Evolutionary conservation across 306 rosid species (phyloP).

Genomic region (Astragalus glycyphyllos): DNA sequence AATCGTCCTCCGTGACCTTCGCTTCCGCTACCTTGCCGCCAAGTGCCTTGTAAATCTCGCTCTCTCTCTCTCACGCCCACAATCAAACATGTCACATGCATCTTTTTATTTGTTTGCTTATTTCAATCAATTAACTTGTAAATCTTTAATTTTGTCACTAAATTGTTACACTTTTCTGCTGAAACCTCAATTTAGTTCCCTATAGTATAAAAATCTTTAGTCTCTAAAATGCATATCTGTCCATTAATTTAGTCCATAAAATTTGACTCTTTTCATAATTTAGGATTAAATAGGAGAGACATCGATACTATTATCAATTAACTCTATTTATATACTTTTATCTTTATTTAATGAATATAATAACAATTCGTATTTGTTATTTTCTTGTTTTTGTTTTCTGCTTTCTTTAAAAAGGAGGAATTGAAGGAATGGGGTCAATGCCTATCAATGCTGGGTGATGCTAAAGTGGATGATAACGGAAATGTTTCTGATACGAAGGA

Average conservation of each 20-base stretch:
- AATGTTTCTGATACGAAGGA: slow-evolving; percentile 69
- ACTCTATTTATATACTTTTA: background rate
- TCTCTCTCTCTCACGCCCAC: background rate
- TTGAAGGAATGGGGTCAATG: slow-evolving; percentile 98
- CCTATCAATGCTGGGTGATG: slow-evolving; percentile 78
- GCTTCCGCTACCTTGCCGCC: slow-evolving; percentile 96
- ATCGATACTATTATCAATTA: no score
- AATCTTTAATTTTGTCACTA: no score
- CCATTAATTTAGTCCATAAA: no score
- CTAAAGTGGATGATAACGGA: slow-evolving; percentile 85
- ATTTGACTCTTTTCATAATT: no score
- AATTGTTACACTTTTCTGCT: no score
- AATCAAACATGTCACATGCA: no score
- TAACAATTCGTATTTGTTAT: background rate
- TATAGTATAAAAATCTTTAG: no score
- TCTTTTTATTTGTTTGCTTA: background rate
- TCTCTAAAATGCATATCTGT: no score
- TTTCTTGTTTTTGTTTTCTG: background rate
- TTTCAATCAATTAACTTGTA: background rate
- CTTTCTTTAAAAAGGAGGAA: slow-evolving; percentile 62
- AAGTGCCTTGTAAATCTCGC: slow-evolving; percentile 69
- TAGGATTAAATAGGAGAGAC: no score
- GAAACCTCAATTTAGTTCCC: no score
- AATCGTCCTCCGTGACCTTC: slow-evolving; percentile 88
- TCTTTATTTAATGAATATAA: background rate